Percentiles rank a stretch among this genome's conserved stretches.
Evolutionary conservation across 2,329 filamentous ascomycete genomes (phyloP).

Genomic region (Sphaerulina vaccinii): DNA sequence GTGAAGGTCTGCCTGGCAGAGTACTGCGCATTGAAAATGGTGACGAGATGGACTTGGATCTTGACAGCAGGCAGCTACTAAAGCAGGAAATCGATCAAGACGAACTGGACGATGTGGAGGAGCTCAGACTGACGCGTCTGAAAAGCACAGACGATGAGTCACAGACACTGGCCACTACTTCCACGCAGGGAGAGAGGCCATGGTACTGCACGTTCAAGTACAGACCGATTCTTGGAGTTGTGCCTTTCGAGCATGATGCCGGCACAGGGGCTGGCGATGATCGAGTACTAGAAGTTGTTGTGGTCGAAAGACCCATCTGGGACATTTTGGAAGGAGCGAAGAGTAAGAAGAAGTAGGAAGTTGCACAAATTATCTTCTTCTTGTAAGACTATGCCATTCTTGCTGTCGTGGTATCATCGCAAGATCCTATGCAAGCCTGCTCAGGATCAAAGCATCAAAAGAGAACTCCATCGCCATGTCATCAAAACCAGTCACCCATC

Average conservation of each 20-base stretch:
- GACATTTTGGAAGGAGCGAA: conserved; percentile 17
- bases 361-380: neutral
- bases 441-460: neutral
- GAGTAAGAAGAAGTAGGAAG: conserved; percentile 1
- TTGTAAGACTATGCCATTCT: conserved; percentile 3
- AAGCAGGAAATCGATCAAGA: conserved; percentile 41
- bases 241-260: conserved; percentile 51
- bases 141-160: conserved; percentile 17
- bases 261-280: conserved; percentile 29
- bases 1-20: conserved; percentile 35
- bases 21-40: conserved; percentile 33
- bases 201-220: conserved; percentile 92
- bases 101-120: conserved; percentile 31
- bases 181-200: conserved; percentile 24
- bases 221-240: conserved; percentile 80
- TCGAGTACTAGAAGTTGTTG: conserved; percentile 69
- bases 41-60: conserved; percentile 26
- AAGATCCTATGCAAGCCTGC: neutral
- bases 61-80: conserved; percentile 34
- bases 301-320: conserved; percentile 75
- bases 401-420: conserved; percentile 24
- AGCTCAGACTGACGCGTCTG: conserved; percentile 17
- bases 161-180: conserved; percentile 21
- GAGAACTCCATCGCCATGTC: conserved; percentile 23
- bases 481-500: neutral